Evolutionary conservation across 768 basidiomycete genomes (phyloP), one percentile per base, ranked within the genome.

Genomic region (Boletales sp.): DNA sequence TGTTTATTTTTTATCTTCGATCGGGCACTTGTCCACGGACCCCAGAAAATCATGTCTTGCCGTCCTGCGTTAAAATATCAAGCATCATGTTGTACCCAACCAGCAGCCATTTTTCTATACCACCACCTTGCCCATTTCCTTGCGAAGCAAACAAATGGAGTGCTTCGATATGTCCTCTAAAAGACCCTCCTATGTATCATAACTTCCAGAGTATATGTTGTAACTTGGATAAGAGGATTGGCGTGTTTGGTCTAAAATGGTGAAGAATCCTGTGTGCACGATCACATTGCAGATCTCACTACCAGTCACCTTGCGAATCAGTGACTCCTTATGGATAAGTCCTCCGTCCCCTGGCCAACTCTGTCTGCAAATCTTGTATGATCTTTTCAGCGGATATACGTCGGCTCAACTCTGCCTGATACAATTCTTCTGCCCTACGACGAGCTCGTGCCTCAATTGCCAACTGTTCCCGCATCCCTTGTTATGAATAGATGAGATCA

Each of bases 381-480:
- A 46, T 53, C 48, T 56, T 46, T 49, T 74, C 72, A 2, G 66
- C 69, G 34, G 50, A 57, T 36, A 66, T 54, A 31, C 71, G 71
- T 39, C 54, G 59, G 28, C 44, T 56, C 42, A 68, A 33, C 38
- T 75, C 74, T 39, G 57, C 55, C 11, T 61, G 58, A 55, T 63
- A 65, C 19, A 57, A 53, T 17, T 56, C 57, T 60, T 74, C 73
- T 2, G 67, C 67, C 38, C 61, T 63, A 44, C 42, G 57, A 31
- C 72, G 73, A 35, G 70, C 70, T 33, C 56, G 61, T 17, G 55
- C 55, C 43, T 71, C 67, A 25, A 60, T 50, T 12, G 37, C 44
- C 30, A 74, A 59, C 40, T 71, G 63, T 48, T 58, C 64, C 37
- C 59, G 68, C 73, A 74, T 74, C 46, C 51, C 59, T 58, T 50